phyloP scores from a whole-genome alignment of 495 filamentous ascomycete genomes.

The Penicillium fimorum region DNA sequence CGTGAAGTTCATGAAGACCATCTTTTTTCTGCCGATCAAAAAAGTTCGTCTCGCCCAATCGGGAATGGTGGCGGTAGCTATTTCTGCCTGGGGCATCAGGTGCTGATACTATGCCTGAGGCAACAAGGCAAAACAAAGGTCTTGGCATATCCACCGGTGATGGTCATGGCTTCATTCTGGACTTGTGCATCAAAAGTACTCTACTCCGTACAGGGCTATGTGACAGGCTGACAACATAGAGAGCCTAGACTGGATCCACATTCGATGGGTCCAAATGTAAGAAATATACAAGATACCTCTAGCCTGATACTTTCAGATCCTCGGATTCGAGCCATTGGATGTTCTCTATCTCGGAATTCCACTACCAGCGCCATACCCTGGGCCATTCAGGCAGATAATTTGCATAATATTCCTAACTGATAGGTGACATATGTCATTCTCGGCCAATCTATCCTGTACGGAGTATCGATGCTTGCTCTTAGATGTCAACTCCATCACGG shows the following conservation, averaged over 20 bases:
- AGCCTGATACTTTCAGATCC: not conserved
- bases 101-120: not conserved
- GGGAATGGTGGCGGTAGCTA: conserved; percentile 25
- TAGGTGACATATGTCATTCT: not conserved
- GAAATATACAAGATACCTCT: not conserved
- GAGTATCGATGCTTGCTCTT: not conserved
- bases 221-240: not conserved
- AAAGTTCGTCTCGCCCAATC: conserved; percentile 27
- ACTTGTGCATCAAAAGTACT: not conserved
- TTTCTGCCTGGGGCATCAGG: conserved; percentile 17
- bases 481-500: not conserved
- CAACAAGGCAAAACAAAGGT: not conserved
- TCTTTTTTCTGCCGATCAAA: conserved; percentile 38
- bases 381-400: not conserved
- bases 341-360: not conserved
- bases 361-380: not conserved
- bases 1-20: conserved; percentile 22
- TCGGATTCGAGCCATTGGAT: not conserved
- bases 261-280: not conserved
- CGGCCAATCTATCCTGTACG: not conserved
- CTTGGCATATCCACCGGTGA: not conserved
- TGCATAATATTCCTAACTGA: not conserved
- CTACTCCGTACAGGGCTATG: not conserved
- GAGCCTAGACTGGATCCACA: not conserved
- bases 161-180: not conserved